phyloP scores from a whole-genome alignment of 192 early-diverging fungal genomes.

The Funneliformis mosseae region DNA sequence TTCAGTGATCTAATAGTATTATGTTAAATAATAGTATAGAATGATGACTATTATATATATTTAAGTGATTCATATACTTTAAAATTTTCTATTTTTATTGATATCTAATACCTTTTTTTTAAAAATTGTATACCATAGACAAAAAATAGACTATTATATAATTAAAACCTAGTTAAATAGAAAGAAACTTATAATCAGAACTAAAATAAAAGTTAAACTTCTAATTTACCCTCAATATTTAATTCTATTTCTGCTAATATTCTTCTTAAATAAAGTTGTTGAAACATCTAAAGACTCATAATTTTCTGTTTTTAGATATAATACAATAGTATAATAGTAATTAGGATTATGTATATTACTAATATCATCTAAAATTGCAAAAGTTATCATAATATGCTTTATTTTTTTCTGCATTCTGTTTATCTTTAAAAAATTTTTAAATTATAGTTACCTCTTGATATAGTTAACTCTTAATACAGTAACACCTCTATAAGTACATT shows the following conservation, averaged over 20 bases:
- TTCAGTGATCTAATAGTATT: neutral
- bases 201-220: neutral
- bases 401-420: too few relatives aligned
- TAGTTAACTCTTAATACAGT: too few relatives aligned
- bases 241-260: neutral
- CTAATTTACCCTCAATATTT: neutral
- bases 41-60: neutral
- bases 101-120: too few relatives aligned
- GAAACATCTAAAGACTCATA: neutral
- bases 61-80: too few relatives aligned
- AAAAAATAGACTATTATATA: too few relatives aligned
- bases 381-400: slow-evolving; percentile 3
- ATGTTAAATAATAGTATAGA: neutral
- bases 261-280: neutral
- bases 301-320: neutral
- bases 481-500: too few relatives aligned
- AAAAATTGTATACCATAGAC: too few relatives aligned
- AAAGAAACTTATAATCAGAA: too few relatives aligned
- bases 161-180: too few relatives aligned
- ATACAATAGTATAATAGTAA: neutral
- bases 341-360: neutral
- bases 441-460: too few relatives aligned
- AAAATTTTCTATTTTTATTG: too few relatives aligned
- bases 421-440: too few relatives aligned
- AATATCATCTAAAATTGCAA: neutral